phyloP scores from a whole-genome alignment of 768 basidiomycete genomes.

The Tricholoma hemisulphureum region DNA sequence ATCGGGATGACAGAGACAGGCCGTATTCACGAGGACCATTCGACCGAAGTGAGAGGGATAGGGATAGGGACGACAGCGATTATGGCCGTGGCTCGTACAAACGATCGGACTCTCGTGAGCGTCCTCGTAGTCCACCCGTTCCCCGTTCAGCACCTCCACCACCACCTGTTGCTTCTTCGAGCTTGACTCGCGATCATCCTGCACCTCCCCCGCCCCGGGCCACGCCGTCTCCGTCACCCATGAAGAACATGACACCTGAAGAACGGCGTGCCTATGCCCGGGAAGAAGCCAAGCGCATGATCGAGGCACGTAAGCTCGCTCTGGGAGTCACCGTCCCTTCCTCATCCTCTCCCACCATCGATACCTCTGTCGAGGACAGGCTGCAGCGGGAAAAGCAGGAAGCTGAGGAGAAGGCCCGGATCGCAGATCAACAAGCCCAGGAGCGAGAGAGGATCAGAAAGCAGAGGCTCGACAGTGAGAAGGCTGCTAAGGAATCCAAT shows the following conservation, averaged over 20 bases:
- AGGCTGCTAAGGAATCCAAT: conserved; percentile 50
- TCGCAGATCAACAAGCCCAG: conserved; percentile 79
- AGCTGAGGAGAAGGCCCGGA: conserved; percentile 79
- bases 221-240: conserved; percentile 56
- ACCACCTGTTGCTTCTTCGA: conserved; percentile 46
- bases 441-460: conserved; percentile 71
- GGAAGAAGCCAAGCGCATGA: conserved; percentile 76
- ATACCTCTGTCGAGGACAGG: conserved; percentile 81
- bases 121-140: conserved; percentile 47
- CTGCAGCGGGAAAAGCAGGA: conserved; percentile 85
- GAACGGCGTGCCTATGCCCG: conserved; percentile 77
- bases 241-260: conserved; percentile 80
- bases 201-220: conserved; percentile 44
- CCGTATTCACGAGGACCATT: conserved; percentile 14
- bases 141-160: conserved; percentile 52
- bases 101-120: conserved; percentile 31
- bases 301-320: conserved; percentile 82
- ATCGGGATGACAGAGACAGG: conserved; percentile 22
- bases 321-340: conserved; percentile 66
- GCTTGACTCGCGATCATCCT: conserved; percentile 40
- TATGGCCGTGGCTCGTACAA: conserved; percentile 34
- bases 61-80: conserved; percentile 37
- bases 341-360: conserved; percentile 48
- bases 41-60: conserved; percentile 4
- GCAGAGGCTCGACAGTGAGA: conserved; percentile 75